phyloP scores from a whole-genome alignment of 495 filamentous ascomycete genomes.

The Recurvomyces mirabilis region DNA sequence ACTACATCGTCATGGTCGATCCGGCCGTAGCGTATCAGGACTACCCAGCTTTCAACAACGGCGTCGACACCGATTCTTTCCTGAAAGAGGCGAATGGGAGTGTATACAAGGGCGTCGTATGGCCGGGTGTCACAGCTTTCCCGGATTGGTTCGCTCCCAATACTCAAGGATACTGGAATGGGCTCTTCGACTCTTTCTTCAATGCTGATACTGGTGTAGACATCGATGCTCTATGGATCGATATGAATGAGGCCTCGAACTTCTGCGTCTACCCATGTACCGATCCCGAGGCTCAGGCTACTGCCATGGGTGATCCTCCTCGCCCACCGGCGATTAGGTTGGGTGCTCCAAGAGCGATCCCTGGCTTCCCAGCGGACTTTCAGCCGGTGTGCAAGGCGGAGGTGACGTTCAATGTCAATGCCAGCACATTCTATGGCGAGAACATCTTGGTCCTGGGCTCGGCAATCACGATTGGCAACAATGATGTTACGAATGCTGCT shows the following conservation, averaged over 20 bases:
- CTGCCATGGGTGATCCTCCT: conserved; percentile 52
- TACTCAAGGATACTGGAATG: conserved; percentile 60
- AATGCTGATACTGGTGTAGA: conserved; percentile 52
- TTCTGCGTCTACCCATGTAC: conserved; percentile 67
- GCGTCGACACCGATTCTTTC: conserved; percentile 51
- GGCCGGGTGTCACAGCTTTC: conserved; percentile 44
- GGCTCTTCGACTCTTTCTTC: conserved; percentile 59
- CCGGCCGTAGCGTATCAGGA: conserved; percentile 62
- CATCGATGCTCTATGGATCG: conserved; percentile 78
- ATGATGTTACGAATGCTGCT: conserved; percentile 9
- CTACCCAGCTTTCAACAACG: conserved; percentile 55
- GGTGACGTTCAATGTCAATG: conserved; percentile 19
- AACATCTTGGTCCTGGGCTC: conserved; percentile 12
- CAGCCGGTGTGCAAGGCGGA: conserved; percentile 42
- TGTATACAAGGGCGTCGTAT: conserved; percentile 66
- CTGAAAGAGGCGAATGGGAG: conserved; percentile 53
- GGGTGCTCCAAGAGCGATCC: conserved; percentile 43
- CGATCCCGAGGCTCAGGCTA: conserved; percentile 44
- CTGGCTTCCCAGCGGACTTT: conserved; percentile 62
- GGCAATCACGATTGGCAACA: conserved; percentile 8
- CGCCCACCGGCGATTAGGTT: conserved; percentile 50
- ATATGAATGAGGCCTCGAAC: conserved; percentile 37
- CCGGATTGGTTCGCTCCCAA: conserved; percentile 67
- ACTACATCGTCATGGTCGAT: conserved; percentile 75
- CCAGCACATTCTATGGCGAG: conserved; percentile 15